A percentile compares a stretch with the other conserved stretches of the same genome.
Conservation (phyloP, 2,329 filamentous ascomycete species). For the Pestalotiopsis sp. region DNA sequence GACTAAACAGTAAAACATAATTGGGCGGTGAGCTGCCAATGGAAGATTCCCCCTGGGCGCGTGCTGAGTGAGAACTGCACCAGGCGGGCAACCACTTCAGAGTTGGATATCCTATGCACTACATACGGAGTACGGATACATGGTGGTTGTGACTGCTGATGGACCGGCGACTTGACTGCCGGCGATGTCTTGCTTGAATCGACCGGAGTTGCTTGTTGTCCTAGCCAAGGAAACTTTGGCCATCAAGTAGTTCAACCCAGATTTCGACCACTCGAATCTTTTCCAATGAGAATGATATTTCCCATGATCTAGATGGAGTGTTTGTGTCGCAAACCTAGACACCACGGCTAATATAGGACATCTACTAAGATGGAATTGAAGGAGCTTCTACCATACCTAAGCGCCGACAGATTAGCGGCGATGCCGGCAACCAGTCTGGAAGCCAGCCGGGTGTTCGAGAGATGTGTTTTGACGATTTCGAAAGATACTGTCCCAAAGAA, state of each 20-base stretch:
- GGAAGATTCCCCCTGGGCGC: neutral
- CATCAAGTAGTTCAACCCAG: neutral
- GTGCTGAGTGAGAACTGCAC: neutral
- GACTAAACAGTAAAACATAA: neutral
- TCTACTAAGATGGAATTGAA: neutral
- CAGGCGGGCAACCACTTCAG: neutral
- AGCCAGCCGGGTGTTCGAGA: neutral
- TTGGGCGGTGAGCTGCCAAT: neutral
- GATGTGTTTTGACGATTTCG: neutral
- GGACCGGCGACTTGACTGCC: neutral
- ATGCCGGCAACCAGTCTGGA: neutral
- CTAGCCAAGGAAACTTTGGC: neutral
- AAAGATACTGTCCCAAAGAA: neutral
- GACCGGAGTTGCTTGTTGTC: neutral
- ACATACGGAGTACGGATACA: no score
- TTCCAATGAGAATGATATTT: neutral
- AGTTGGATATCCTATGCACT: neutral
- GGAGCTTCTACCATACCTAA: neutral
- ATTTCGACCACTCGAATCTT: neutral
- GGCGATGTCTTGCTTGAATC: slow-evolving; percentile 6
- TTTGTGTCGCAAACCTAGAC: neutral
- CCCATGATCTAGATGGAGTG: neutral
- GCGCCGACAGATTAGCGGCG: slow-evolving; percentile 3
- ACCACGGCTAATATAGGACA: neutral
- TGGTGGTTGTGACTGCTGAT: no score